phyloP scores from a whole-genome alignment of 2,329 filamentous ascomycete species.

The Mollisiaceae sp. region DNA sequence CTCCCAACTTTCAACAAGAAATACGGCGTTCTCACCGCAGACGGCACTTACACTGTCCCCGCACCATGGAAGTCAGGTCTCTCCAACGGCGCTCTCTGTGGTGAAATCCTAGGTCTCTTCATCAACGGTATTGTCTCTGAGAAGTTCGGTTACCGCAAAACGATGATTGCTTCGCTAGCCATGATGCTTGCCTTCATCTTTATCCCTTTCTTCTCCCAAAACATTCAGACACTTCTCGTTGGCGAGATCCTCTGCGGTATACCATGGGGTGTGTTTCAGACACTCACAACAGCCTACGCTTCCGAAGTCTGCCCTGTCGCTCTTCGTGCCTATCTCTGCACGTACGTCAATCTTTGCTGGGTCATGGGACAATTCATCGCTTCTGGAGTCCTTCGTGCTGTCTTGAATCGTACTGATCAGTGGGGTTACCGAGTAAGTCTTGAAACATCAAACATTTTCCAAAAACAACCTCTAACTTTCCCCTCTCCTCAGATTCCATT shows the following conservation, averaged over 20 bases:
- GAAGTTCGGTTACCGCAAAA: conserved; percentile 47
- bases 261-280: conserved; percentile 52
- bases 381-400: conserved; percentile 51
- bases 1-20: conserved; percentile 41
- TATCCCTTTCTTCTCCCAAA: conserved; percentile 54
- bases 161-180: conserved; percentile 50
- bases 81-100: conserved; percentile 38
- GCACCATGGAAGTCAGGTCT: conserved; percentile 43
- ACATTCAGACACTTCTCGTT: conserved; percentile 50
- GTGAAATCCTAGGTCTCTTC: conserved; percentile 52
- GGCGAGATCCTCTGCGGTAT: conserved; percentile 55
- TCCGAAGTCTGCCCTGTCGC: conserved; percentile 44
- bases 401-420: conserved; percentile 48
- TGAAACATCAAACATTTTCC: not conserved
- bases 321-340: conserved; percentile 43
- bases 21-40: conserved; percentile 41
- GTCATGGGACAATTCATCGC: conserved; percentile 54
- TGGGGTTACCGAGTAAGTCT: conserved; percentile 48
- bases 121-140: conserved; percentile 54
- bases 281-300: conserved; percentile 43
- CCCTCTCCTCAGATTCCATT: conserved; percentile 30
- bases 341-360: conserved; percentile 61
- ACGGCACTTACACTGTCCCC: conserved; percentile 40
- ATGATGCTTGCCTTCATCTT: conserved; percentile 51
- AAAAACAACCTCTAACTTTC: conserved; percentile 1